A percentile compares a stretch with the other conserved stretches of the same genome.
Conservation (phyloP, 305 asterid species). For the Plantago coronopus region DNA sequence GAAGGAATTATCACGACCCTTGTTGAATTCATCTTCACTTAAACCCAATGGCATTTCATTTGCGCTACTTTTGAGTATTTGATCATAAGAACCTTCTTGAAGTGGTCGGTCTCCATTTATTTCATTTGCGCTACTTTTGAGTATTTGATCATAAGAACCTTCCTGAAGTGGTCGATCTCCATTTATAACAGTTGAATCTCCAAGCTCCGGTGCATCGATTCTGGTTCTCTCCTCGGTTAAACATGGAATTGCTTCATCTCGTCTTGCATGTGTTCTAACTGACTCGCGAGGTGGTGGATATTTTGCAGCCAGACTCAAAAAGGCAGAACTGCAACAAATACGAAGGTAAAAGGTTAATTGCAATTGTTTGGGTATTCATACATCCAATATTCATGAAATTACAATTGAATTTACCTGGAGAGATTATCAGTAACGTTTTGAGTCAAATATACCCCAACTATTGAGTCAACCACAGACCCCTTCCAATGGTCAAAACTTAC, state of each 20-base stretch:
- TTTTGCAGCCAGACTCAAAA: slow-evolving; percentile 41
- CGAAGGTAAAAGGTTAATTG: neutral
- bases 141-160: too few species aligned
- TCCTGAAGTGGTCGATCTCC: too few species aligned
- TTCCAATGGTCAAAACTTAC: slow-evolving; percentile 53
- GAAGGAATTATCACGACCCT: neutral
- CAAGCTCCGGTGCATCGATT: neutral
- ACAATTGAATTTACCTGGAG: slow-evolving; percentile 48
- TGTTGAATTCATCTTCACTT: too few species aligned
- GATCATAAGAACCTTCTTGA: neutral
- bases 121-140: too few species aligned
- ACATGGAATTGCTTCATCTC: neutral
- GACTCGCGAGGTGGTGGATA: slow-evolving; percentile 24
- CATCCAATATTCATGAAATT: neutral
- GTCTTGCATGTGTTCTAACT: neutral
- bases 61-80: too few species aligned
- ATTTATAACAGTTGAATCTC: neutral
- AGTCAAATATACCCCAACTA: slow-evolving; percentile 60
- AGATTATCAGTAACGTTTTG: slow-evolving; percentile 58
- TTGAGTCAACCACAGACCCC: slow-evolving; percentile 69
- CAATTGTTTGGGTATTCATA: neutral
- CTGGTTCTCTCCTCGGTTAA: neutral
- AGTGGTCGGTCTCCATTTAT: too few species aligned
- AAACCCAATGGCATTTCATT: neutral
- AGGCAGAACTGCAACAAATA: slow-evolving; percentile 38